These are phyloP conservation scores for Yarrowia sp. DNA, from an alignment of 805 yeast species.

Conservation along the genomic window DNA sequence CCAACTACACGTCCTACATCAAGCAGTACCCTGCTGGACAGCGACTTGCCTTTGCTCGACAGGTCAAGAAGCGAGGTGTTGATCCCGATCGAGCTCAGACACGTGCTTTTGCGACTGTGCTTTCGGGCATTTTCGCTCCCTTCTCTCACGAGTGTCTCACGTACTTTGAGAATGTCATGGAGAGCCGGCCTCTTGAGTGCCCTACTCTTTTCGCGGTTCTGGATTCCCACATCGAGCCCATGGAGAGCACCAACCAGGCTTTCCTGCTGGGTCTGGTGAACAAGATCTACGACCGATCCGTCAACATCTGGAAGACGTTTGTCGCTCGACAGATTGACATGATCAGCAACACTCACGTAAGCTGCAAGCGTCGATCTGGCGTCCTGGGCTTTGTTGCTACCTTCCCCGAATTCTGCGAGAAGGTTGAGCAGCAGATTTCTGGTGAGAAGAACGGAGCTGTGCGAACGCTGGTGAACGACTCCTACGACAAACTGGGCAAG, in stretches of 20 bases:
- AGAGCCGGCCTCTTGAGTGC: conserved; percentile 43
- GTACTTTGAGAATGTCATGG: conserved; percentile 40
- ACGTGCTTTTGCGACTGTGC: conserved; percentile 46
- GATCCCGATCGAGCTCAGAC: conserved; percentile 51
- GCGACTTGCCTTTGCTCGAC: conserved; percentile 33
- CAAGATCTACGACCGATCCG: conserved; percentile 52
- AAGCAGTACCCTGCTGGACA: conserved; percentile 33
- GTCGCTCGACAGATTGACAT: conserved; percentile 52
- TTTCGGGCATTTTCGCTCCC: conserved; percentile 49
- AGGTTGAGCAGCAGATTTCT: conserved; percentile 38
- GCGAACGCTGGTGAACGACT: conserved; percentile 33
- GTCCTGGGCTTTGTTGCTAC: conserved; percentile 48
- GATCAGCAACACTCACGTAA: conserved; percentile 43
- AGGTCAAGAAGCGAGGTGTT: conserved; percentile 39
- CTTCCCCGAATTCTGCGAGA: conserved; percentile 48
- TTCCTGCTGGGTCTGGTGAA: conserved; percentile 52
- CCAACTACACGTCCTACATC: conserved; percentile 47
- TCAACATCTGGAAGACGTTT: conserved; percentile 57
- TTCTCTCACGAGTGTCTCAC: conserved; percentile 37
- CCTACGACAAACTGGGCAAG: conserved; percentile 38
- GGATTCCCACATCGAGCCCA: conserved; percentile 41
- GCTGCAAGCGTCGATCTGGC: conserved; percentile 42
- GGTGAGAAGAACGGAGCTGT: conserved; percentile 32
- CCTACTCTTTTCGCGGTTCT: conserved; percentile 47
- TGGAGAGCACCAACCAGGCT: conserved; percentile 57